Percentiles rank a stretch among this genome's conserved stretches.
Evolutionary conservation across 208 protist genomes (phyloP).

Genomic region (Trypanosoma conorhini): DNA sequence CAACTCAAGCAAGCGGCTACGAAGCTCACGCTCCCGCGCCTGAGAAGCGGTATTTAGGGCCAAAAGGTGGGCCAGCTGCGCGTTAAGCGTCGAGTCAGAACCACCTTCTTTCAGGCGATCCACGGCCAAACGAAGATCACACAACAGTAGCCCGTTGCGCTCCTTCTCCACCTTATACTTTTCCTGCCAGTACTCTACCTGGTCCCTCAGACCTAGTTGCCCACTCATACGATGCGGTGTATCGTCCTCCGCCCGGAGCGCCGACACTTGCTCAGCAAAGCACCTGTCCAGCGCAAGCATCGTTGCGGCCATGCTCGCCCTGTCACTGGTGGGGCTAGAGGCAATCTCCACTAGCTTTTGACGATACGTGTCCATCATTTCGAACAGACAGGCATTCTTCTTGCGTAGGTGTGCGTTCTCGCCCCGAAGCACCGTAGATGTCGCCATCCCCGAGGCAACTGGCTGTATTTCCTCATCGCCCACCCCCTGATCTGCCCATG

Average conservation of each 20-base stretch:
- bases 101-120: background rate
- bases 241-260: background rate
- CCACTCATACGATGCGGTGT: background rate
- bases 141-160: slow-evolving; percentile 13
- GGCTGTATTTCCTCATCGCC: background rate
- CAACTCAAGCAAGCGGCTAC: slow-evolving; percentile 10
- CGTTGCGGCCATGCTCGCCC: background rate
- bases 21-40: slow-evolving; percentile 12
- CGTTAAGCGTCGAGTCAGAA: background rate
- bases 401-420: slow-evolving; percentile 9
- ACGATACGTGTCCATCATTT: slow-evolving; percentile 27
- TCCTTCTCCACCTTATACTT: slow-evolving; percentile 18
- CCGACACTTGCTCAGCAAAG: slow-evolving; percentile 18
- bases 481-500: slow-evolving; percentile 13
- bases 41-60: slow-evolving; percentile 5
- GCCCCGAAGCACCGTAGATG: background rate
- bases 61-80: slow-evolving; percentile 5
- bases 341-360: slow-evolving; percentile 18
- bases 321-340: background rate
- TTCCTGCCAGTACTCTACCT: slow-evolving; percentile 16
- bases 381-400: slow-evolving; percentile 13
- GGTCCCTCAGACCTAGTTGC: background rate
- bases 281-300: slow-evolving; percentile 19
- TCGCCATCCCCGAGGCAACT: background rate
- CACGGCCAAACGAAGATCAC: slow-evolving; percentile 4